Evolutionary conservation across 176 grass and related monocot genomes (phyloP).

Genomic region (Urochloa ruziziensis): DNA sequence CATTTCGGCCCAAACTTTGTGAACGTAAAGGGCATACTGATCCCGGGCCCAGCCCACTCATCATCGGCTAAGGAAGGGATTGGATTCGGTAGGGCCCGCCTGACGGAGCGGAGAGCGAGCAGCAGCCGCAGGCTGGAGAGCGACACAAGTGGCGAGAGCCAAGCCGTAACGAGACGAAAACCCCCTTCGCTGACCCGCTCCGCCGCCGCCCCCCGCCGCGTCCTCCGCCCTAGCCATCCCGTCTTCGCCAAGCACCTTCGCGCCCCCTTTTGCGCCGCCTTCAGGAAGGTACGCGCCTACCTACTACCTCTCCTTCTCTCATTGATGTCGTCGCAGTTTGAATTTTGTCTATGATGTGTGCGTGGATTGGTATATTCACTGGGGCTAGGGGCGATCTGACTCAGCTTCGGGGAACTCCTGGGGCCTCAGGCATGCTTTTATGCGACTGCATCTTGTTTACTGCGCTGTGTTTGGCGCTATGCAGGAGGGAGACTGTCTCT

Average conservation of each 20-base stretch:
- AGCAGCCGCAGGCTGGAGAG: slow-evolving; percentile 26
- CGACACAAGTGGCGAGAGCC: slow-evolving; percentile 19
- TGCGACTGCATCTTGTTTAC: neutral
- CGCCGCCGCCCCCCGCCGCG: neutral
- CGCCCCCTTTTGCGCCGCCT: neutral
- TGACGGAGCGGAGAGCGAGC: neutral
- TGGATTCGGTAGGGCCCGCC: slow-evolving; percentile 33
- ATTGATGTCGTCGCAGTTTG: neutral
- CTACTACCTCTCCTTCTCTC: neutral
- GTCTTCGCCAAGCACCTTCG: neutral
- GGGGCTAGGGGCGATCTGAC: neutral
- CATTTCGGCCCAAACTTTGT: neutral
- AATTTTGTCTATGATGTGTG: neutral
- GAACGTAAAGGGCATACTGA: neutral
- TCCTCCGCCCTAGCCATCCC: neutral
- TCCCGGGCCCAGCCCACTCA: no score
- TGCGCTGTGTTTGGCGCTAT: neutral
- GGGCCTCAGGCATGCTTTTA: neutral
- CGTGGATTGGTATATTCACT: neutral
- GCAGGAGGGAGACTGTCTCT: neutral
- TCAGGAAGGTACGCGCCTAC: slow-evolving; percentile 12
- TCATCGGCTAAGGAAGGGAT: neutral
- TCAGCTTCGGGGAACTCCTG: neutral
- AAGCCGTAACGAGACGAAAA: neutral
- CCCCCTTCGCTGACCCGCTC: neutral